Conservation (phyloP, 2,329 filamentous ascomycete species). For the Talaromyces atroroseus region DNA sequence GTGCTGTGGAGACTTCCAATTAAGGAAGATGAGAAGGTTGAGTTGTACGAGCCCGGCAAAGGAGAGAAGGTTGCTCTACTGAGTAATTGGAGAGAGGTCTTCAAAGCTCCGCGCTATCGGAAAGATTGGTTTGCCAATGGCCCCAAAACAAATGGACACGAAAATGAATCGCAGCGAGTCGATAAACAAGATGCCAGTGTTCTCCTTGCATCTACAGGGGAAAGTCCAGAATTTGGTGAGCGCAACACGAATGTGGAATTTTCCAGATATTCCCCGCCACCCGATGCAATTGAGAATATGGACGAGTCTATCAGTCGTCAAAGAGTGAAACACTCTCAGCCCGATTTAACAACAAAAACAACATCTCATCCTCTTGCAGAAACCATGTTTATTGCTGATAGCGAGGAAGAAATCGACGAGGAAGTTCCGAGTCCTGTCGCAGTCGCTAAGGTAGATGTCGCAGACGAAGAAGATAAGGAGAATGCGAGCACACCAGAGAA, state of each 20-base stretch:
- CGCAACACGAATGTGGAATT: not conserved
- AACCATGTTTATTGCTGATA: constrained; percentile 5
- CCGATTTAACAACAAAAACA: not conserved
- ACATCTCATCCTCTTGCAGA: not conserved
- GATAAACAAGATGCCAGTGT: not conserved
- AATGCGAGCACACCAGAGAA: not conserved
- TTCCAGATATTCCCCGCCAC: constrained; percentile 12
- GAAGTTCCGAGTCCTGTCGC: not conserved
- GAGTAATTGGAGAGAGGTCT: constrained; percentile 43
- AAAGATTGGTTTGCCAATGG: constrained; percentile 18
- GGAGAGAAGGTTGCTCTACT: constrained; percentile 41
- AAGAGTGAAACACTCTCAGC: not conserved
- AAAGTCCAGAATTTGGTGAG: not conserved
- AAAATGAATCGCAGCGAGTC: not conserved
- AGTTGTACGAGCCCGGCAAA: constrained; percentile 34
- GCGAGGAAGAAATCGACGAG: constrained; percentile 4
- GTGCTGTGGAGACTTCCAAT: constrained; percentile 35
- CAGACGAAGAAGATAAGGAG: constrained; percentile 6
- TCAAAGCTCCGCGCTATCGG: constrained; percentile 31
- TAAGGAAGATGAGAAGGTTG: constrained; percentile 19
- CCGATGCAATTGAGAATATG: constrained; percentile 11
- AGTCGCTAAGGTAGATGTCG: not conserved
- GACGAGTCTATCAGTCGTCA: constrained; percentile 9
- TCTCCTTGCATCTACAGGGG: not conserved
- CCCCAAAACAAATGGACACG: not conserved